Base-by-base conservation (phyloP, 2,329 filamentous ascomycete genomes). In the Colletotrichum abscissum region DNA sequence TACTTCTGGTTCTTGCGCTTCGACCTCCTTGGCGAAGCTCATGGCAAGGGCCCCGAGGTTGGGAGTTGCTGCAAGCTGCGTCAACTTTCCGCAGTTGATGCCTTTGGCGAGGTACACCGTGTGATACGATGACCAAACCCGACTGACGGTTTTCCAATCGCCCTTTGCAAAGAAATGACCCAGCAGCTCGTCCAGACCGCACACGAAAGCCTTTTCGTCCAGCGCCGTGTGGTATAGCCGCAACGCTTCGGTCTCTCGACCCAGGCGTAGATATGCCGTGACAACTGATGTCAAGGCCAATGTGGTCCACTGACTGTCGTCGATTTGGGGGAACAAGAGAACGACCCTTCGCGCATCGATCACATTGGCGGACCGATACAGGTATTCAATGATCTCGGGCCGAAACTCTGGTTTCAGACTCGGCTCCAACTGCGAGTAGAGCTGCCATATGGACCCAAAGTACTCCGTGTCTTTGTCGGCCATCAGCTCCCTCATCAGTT, bases 321-420 rank as follows among this genome's bases (percentile, higher is more conserved):
- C 76, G 2, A 87, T 77, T 35, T 82, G 78, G 2, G 80, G 79
- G 63, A 89, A 87, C 2, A 89, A 72, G 3, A 85, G 81, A 4
- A 83, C 78, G n/a, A 87, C 82, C 68, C 87, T 84, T 76, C 82
- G 82, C 1, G 83, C 84, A 62, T 89, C 86, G 4, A 85, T 78
- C 9, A 83, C 75, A n/a, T 84, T 82, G 5, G 77, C 78, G 3
- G 87, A 88, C 19, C 76, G 80, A 6, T 85, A 80, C 11, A 90
- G 81, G 59, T 86, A 85, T 2, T 80, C 67, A 1, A 89, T 75
- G 24, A 88, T 80, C 3, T 76, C 60, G 2, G 76, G 78, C 2
- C 79, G 79, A 14, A 84, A 74, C 4, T 76, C 75, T 4, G 70
- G 57, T 57, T 81, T 77, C 55, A 82, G 77, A 2, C 77, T 69